phyloP scores from a whole-genome alignment of 2,329 filamentous ascomycete genomes.

The Hypoxylon sp. region DNA sequence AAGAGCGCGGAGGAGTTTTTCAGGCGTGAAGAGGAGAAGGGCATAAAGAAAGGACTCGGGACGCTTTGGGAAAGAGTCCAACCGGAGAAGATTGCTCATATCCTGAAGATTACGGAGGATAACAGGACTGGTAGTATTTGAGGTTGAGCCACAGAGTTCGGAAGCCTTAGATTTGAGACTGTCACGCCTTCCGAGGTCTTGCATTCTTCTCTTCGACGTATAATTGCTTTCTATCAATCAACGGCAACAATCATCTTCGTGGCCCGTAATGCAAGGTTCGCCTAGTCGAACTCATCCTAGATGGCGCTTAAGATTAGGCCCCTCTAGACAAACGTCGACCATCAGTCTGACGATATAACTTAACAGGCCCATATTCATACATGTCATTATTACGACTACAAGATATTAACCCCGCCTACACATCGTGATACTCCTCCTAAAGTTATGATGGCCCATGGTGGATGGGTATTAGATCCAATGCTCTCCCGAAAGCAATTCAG shows the following conservation, averaged over 20 bases:
- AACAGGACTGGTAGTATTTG: conserved; percentile 40
- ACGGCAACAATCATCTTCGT: too few relatives aligned
- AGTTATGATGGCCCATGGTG: not conserved
- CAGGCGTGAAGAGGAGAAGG: conserved; percentile 56
- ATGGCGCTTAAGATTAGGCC: too few relatives aligned
- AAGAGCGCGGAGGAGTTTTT: conserved; percentile 66
- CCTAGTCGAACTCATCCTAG: too few relatives aligned
- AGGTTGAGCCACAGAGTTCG: not conserved
- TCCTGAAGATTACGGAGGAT: conserved; percentile 49
- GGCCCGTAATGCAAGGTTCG: too few relatives aligned
- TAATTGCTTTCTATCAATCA: not conserved
- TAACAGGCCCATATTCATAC: not conserved
- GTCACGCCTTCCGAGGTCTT: not conserved
- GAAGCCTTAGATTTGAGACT: too few relatives aligned
- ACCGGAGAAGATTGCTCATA: conserved; percentile 39
- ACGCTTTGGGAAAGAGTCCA: conserved; percentile 55
- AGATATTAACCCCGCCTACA: not conserved
- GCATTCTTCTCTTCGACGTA: not conserved
- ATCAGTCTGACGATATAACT: conserved; percentile 11
- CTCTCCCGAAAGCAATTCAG: too few relatives aligned
- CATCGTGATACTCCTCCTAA: too few relatives aligned
- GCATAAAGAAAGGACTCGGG: conserved; percentile 46
- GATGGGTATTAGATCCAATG: not conserved
- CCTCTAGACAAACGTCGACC: not conserved
- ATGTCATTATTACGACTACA: conserved; percentile 22